Base-by-base conservation (phyloP, 2,329 filamentous ascomycete genomes). In the Ambrosiella beaveri region DNA sequence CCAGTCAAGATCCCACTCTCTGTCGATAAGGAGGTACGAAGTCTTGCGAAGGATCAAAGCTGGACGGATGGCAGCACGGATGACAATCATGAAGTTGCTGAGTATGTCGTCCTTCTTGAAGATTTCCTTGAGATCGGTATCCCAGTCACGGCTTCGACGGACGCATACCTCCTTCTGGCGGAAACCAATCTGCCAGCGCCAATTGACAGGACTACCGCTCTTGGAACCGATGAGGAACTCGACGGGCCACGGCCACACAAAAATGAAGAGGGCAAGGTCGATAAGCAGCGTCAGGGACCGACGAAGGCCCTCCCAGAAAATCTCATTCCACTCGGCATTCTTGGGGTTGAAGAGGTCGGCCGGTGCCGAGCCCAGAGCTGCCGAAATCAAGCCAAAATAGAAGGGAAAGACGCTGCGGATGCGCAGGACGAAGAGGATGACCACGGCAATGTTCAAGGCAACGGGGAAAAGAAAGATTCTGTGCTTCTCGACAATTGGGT, bases 1-100 rank as follows among this genome's bases (percentile, higher is more conserved):
- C 77, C 90, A 96, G 68, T 95, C 89, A 61, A 96, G 73, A 68
- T 95, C 86, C 84, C 88, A 97, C 62, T 88, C 79, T 62, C 77
- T 79, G 67, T 90, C 86, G 75, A 95, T 86, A 63, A 93, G 82
- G 62, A 94, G 71, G 67, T 94, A 95, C 17, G 88, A 89, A 37
- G 89, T 95, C 76, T 94, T 95, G 64, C 81, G 76, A 64, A 77
- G 74, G 64, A 91, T 73, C 56, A 82, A 75, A 64, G 80, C 71
- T 19, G 81, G 78, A 13, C 83, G 77, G 3, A 90, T 84, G 1
- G 88, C 90, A 1, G 80, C 76, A 62, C 82, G 69, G 51, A 95
- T 70, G 60, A 80, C 75, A 11, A 74, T 74, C 63, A 82, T 74
- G 64, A 88, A 77, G 57, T 81, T 72, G 69, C 71, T 80, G 65